phyloP scores from a whole-genome alignment of 225 moss, liverwort and hornwort genomes.

The Straminergon stramineum region DNA sequence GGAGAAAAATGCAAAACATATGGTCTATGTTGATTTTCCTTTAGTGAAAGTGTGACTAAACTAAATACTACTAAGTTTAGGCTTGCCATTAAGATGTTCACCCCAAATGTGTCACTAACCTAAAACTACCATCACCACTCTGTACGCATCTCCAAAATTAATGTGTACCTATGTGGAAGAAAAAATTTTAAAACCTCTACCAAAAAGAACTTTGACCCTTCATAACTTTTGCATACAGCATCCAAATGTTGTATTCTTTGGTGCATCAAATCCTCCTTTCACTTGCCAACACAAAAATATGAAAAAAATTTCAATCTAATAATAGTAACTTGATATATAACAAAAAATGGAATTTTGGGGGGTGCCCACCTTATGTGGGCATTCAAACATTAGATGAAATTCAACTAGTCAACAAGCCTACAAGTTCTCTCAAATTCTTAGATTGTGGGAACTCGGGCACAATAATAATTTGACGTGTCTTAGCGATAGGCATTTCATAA shows the following conservation, averaged over 20 bases:
- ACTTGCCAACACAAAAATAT: neutral
- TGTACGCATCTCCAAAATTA: neutral
- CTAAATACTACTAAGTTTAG: neutral
- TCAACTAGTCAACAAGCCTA: no score
- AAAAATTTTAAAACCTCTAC: no score
- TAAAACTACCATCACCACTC: accelerated
- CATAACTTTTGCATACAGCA: neutral
- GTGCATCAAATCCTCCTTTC: accelerated
- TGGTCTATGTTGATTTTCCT: neutral
- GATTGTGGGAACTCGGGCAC: no score
- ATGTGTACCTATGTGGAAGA: neutral
- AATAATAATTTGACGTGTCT: no score
- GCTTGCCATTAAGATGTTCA: neutral
- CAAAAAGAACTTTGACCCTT: neutral
- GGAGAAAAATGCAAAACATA: neutral
- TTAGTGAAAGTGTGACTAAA: neutral
- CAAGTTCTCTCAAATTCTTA: no score
- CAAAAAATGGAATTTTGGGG: neutral
- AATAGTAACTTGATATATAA: neutral
- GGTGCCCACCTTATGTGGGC: neutral
- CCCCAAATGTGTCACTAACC: accelerated
- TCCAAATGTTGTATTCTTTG: neutral
- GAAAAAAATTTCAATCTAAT: neutral
- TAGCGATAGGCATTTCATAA: no score
- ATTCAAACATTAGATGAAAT: no score